A percentile compares a stretch with the other conserved stretches of the same genome.
Evolutionary conservation across 208 protist genomes (phyloP).

Genomic region (Vickermania spadyakhi): DNA sequence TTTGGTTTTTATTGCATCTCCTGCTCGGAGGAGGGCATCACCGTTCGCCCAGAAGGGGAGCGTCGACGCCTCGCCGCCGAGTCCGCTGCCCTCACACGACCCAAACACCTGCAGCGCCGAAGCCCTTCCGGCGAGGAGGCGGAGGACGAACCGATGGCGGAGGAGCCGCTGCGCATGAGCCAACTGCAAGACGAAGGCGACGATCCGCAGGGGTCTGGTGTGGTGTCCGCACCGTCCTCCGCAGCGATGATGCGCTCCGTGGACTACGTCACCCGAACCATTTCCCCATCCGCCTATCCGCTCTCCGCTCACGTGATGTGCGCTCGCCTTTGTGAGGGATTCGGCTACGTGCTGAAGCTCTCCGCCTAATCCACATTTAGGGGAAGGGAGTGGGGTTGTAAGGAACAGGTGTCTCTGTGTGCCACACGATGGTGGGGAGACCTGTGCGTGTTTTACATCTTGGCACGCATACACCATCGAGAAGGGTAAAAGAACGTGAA

Average conservation of each 20-base stretch:
- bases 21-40: conserved; percentile 66
- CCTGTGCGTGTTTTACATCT: too few species aligned
- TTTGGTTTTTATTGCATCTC: conserved; percentile 70
- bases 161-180: background rate
- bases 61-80: too few species aligned
- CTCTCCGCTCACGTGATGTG: conserved; percentile 3
- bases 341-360: background rate
- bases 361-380: too few species aligned
- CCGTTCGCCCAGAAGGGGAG: background rate
- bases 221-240: background rate
- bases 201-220: too few species aligned
- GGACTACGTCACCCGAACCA: conserved; percentile 5
- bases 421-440: too few species aligned
- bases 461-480: too few species aligned
- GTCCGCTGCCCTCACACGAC: too few species aligned
- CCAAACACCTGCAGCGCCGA: too few species aligned
- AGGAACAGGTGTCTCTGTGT: too few species aligned
- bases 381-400: too few species aligned
- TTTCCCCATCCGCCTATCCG: conserved; percentile 4
- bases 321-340: conserved; percentile 6
- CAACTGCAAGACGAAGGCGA: background rate
- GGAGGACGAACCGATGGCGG: background rate
- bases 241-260: background rate
- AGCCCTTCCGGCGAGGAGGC: background rate
- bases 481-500: too few species aligned